Evolutionary conservation across 2,329 filamentous ascomycete species (phyloP).

Genomic region (Phialophora verrucosa): DNA sequence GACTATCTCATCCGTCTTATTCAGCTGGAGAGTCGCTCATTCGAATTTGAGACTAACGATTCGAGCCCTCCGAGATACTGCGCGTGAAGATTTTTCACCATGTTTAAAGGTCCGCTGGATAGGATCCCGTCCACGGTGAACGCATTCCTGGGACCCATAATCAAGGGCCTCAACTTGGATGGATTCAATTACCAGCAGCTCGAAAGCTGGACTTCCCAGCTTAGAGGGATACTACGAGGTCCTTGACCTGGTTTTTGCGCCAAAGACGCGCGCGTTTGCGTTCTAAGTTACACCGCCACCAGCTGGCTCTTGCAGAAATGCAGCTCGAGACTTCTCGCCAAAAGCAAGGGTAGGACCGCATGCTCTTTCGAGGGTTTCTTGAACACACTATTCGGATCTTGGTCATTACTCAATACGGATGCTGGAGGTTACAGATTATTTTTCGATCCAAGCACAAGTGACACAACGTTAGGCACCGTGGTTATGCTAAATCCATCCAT

Average conservation of each 20-base stretch:
- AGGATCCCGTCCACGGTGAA: background rate
- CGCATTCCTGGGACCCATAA: background rate
- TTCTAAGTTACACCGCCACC: background rate
- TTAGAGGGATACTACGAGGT: background rate
- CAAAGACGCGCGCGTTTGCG: background rate
- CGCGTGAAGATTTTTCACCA: background rate
- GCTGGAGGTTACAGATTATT: background rate
- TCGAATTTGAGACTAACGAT: background rate
- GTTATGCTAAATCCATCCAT: background rate
- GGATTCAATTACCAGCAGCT: background rate
- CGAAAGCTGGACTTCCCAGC: background rate
- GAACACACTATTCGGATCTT: conserved; percentile 1
- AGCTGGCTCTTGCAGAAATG: background rate
- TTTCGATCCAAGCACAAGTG: conserved; percentile 3
- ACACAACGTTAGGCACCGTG: background rate
- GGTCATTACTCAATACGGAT: background rate
- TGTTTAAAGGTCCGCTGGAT: background rate
- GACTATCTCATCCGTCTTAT: background rate
- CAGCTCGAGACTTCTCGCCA: background rate
- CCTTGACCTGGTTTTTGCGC: background rate
- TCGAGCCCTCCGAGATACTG: background rate
- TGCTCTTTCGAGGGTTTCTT: background rate
- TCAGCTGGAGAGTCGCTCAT: background rate
- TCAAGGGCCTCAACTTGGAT: background rate
- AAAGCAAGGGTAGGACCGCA: background rate